Base-by-base conservation (phyloP, 225 moss, liverwort and hornwort species). In the Lunularia cruciata region DNA sequence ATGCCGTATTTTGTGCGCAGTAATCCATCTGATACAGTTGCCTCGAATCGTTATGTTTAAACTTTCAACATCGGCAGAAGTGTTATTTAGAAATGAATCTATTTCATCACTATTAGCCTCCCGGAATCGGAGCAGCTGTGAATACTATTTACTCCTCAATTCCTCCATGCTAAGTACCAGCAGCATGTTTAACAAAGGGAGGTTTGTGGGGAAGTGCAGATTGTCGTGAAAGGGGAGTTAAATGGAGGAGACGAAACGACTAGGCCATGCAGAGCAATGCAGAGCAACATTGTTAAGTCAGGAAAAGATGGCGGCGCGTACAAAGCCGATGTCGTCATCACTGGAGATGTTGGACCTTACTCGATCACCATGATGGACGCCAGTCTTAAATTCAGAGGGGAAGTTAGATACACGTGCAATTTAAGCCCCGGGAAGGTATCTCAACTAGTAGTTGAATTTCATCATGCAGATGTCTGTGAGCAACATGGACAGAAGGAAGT, bases 351-450 rank as follows among this genome's bases (percentile, higher is more conserved):
- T 0, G 81, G 81, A 9, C 33, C 36, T 0, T 81, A 77, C 18
- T 20, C 27, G 2, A 45, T 72, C 13, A 52, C 47, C 43, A 39
- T 83, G 57, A 60, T 63, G 68, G 78, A 83, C 34, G 31, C 58
- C 2, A 48, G 34, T 2, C 58, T 31, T 7, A 27, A 46, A 0
- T 19, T 78, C 9, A 58, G 72, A 53, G 82, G 82, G 15, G 57
- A 64, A 31, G 78, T 71, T 1, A 61, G 64, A 38, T 56, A 71
- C 6, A n/a, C n/a, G 11, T 72, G 68, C n/a, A 59, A 63, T 39
- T 37, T 83, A 37, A 63, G 51, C 12, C 75, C 75, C 53, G 82
- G 82, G 2, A 64, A 68, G 18, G 48, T 72, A 35, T 31, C 75
- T 40, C 31, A 60, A 51, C 59, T 69, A 5, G 6, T 63, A 27